Conservation (phyloP, 768 basidiomycete genomes). For the Tricholoma hemisulphureum region DNA sequence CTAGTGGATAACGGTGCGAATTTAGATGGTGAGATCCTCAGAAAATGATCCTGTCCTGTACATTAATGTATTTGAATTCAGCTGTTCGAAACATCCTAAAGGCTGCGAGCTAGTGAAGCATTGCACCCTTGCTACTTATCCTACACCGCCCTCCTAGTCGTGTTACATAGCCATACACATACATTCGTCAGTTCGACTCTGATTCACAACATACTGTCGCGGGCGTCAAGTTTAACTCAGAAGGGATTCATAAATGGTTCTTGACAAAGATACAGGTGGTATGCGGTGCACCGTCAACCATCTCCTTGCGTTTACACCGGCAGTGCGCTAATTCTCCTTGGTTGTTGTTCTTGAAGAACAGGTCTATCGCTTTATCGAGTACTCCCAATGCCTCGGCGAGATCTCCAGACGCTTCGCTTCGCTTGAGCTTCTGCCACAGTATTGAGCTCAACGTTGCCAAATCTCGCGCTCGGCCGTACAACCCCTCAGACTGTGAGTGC, state of each 20-base stretch:
- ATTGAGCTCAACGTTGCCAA: slow-evolving; percentile 21
- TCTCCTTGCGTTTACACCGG: not conserved
- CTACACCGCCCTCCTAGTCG: too few species aligned
- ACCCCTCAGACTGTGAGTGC: slow-evolving; percentile 11
- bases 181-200: too few species aligned
- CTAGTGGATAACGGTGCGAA: not conserved
- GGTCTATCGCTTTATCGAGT: not conserved
- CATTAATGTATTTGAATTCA: not conserved
- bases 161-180: too few species aligned
- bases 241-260: too few species aligned
- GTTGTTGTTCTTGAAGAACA: not conserved
- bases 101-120: not conserved
- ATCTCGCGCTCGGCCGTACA: slow-evolving; percentile 16
- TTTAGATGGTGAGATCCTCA: not conserved
- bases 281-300: not conserved
- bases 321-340: not conserved
- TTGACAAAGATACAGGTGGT: not conserved
- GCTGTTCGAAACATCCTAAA: not conserved
- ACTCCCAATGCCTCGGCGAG: not conserved
- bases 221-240: too few species aligned
- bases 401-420: too few species aligned
- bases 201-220: too few species aligned
- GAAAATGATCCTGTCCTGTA: not conserved
- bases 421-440: slow-evolving; percentile 14
- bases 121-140: too few species aligned